These are phyloP conservation scores for Candida corydali DNA, from an alignment of 805 yeast genomes.

Conservation along the genomic window DNA sequence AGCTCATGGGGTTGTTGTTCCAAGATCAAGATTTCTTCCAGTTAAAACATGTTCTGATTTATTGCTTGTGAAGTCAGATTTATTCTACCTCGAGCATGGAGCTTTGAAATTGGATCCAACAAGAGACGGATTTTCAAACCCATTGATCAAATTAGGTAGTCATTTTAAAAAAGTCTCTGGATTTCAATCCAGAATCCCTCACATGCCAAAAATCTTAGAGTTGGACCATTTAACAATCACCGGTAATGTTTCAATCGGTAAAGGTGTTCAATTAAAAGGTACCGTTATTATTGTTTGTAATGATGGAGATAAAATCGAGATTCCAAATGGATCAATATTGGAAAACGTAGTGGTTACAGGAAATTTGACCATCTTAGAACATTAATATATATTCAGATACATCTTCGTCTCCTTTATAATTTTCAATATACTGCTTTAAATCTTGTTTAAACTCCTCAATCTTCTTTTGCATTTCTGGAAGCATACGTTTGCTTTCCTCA, in stretches of 20 bases:
- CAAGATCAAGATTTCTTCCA: conserved; percentile 96
- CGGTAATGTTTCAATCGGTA: conserved; percentile 91
- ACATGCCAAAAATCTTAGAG: conserved; percentile 94
- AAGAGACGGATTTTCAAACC: conserved; percentile 88
- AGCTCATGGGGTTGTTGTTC: conserved; percentile 97
- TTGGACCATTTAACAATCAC: conserved; percentile 96
- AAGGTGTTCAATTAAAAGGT: conserved; percentile 87
- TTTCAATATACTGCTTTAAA: conserved; percentile 7
- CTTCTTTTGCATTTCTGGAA: conserved; percentile 21
- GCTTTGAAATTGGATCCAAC: conserved; percentile 77
- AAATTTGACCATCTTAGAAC: conserved; percentile 90
- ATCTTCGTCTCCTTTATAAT: conserved; percentile 27
- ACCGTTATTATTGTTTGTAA: conserved; percentile 97
- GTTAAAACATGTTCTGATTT: conserved; percentile 97
- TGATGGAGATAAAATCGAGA: conserved; percentile 94
- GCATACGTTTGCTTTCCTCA: conserved; percentile 36
- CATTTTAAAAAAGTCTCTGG: conserved; percentile 94
- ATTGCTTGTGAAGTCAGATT: conserved; percentile 89
- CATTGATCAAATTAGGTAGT: conserved; percentile 92
- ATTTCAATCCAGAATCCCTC: conserved; percentile 85
- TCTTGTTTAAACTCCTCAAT: conserved; percentile 16
- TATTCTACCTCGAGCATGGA: conserved; percentile 89
- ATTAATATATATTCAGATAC: conserved; percentile 33
- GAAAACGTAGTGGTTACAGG: conserved; percentile 98
- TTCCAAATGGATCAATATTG: conserved; percentile 92